phyloP scores from a whole-genome alignment of 179 eudicot genomes.

The Kewa caespitosa region DNA sequence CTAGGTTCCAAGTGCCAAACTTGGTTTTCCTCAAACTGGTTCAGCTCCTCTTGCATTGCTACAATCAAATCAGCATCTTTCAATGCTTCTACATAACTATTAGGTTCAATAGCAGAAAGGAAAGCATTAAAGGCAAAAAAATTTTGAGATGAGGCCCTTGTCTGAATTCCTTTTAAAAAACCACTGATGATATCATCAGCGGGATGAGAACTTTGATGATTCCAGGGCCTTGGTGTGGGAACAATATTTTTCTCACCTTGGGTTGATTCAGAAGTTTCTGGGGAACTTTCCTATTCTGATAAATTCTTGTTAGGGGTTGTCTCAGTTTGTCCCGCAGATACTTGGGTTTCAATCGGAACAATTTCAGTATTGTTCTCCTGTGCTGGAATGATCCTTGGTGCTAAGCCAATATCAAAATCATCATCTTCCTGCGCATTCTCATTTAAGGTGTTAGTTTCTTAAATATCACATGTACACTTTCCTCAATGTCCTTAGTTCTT shows the following conservation, averaged over 20 bases:
- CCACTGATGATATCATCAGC: not conserved
- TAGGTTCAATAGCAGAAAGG: not conserved
- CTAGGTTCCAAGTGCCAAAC: not conserved
- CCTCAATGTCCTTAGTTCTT: not conserved
- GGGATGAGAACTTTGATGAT: not conserved
- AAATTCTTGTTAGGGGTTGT: no score
- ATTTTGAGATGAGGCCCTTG: not conserved
- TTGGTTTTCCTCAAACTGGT: not conserved
- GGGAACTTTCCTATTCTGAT: not conserved
- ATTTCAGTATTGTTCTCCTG: no score
- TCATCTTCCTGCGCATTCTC: not conserved
- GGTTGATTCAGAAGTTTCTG: not conserved
- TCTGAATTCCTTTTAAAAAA: not conserved
- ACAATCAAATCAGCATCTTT: not conserved
- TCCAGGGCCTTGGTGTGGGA: not conserved
- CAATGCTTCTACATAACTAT: not conserved
- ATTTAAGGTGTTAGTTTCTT: not conserved
- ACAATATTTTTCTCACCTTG: not conserved
- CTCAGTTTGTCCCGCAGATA: not conserved
- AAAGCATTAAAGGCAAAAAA: not conserved
- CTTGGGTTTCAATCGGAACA: not conserved
- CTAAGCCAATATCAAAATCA: not conserved
- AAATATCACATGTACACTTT: not conserved
- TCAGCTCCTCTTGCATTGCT: not conserved
- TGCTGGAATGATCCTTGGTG: not conserved